Percentiles rank a stretch among this genome's conserved stretches.
phyloP scores from a whole-genome alignment of 2,329 filamentous ascomycete genomes.

The Alternaria brassicae region DNA sequence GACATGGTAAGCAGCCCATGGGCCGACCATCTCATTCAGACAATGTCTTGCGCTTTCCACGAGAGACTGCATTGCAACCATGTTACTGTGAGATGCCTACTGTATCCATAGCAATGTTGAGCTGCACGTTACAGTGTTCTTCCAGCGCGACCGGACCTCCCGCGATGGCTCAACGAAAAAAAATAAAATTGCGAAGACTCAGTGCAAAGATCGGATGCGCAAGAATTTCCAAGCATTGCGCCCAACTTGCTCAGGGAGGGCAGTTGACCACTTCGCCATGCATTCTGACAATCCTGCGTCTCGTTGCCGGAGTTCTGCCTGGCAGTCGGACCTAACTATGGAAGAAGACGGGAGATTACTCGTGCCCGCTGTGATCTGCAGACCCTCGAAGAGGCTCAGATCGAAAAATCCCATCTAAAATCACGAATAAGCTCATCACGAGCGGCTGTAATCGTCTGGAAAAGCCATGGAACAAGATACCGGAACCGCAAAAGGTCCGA shows the following conservation, averaged over 20 bases:
- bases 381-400: not conserved
- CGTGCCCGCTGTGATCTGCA: not conserved
- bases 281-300: not conserved
- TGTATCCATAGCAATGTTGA: not conserved
- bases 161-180: not conserved
- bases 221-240: not conserved
- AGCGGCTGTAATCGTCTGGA: constrained; percentile 10
- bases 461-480: constrained; percentile 10
- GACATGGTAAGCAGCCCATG: not conserved
- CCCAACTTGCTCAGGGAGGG: not conserved
- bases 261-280: not conserved
- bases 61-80: not conserved
- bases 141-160: not conserved
- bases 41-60: not conserved
- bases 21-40: not conserved
- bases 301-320: not conserved
- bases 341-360: constrained; percentile 1
- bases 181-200: not conserved
- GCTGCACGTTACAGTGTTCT: not conserved
- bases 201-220: not conserved
- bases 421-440: constrained; percentile 6
- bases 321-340: not conserved
- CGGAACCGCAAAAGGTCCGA: constrained; percentile 15
- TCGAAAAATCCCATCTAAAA: not conserved
- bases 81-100: not conserved